These are phyloP conservation scores for Neonothopanus nambi DNA, from an alignment of 1,284 basidiomycete genomes.

Conservation along the genomic window DNA sequence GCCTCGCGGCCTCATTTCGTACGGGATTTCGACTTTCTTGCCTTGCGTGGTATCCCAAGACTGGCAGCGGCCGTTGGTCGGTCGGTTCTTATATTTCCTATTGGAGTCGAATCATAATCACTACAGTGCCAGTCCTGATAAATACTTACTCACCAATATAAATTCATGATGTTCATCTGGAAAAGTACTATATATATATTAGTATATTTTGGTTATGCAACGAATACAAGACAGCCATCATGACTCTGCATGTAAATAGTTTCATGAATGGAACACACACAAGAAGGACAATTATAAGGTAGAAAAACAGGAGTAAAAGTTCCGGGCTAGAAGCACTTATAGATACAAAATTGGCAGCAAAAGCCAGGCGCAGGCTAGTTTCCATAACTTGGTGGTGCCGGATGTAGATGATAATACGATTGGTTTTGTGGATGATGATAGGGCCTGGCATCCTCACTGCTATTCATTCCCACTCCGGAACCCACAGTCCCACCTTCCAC, in stretches of 20 bases:
- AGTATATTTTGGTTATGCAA: neutral
- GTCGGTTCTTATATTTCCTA: conserved; percentile 50
- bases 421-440: too few species aligned
- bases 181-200: too few species aligned
- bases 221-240: neutral
- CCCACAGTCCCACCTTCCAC: conserved; percentile 31
- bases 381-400: neutral
- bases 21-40: conserved; percentile 75
- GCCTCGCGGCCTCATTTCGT: conserved; percentile 62
- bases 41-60: conserved; percentile 53
- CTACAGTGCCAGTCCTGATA: neutral
- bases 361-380: neutral
- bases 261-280: neutral
- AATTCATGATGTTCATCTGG: neutral
- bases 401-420: neutral
- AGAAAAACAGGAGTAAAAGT: too few species aligned
- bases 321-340: too few species aligned
- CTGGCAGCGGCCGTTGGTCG: conserved; percentile 67
- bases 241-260: too few species aligned
- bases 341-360: too few species aligned
- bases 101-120: conserved; percentile 45
- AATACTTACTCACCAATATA: neutral
- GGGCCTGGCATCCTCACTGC: too few species aligned
- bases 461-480: conserved; percentile 10
- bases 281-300: too few species aligned